Conservation (phyloP, 2,329 filamentous ascomycete genomes). For the Apiospora aurea region DNA sequence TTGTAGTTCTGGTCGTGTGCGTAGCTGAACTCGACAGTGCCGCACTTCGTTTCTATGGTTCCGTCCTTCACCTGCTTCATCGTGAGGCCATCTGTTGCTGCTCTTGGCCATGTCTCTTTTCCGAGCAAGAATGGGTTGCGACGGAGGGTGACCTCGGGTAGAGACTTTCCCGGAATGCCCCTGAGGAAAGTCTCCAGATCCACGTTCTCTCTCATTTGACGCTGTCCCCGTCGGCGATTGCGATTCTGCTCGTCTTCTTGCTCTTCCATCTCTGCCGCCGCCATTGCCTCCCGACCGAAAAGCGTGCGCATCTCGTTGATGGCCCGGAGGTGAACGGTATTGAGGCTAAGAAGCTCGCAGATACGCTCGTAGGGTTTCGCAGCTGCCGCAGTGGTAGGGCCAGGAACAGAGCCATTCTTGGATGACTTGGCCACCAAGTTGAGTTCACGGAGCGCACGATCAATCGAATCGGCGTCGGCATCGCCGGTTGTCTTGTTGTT, state of each 20-base stretch:
- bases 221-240: constrained; percentile 42
- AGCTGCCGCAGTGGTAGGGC: constrained; percentile 23
- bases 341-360: constrained; percentile 56
- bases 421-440: constrained; percentile 34
- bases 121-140: constrained; percentile 87
- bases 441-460: constrained; percentile 53
- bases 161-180: constrained; percentile 64
- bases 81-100: constrained; percentile 79
- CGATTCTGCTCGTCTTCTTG: constrained; percentile 48
- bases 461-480: constrained; percentile 65
- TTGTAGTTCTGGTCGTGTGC: constrained; percentile 79
- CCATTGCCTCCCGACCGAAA: constrained; percentile 65
- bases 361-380: constrained; percentile 41
- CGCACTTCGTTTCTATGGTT: constrained; percentile 44
- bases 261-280: constrained; percentile 58
- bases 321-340: constrained; percentile 78
- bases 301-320: constrained; percentile 85
- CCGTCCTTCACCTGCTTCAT: constrained; percentile 69
- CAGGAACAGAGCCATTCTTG: constrained; percentile 18
- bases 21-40: constrained; percentile 77
- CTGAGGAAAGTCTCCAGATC: constrained; percentile 64
- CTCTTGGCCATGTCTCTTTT: constrained; percentile 85
- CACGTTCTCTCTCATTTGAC: constrained; percentile 54
- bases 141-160: constrained; percentile 75
- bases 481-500: constrained; percentile 33